Evolutionary conservation across 352 stramenopile genomes (phyloP).

Genomic region (Phytophthora boehmeriae): DNA sequence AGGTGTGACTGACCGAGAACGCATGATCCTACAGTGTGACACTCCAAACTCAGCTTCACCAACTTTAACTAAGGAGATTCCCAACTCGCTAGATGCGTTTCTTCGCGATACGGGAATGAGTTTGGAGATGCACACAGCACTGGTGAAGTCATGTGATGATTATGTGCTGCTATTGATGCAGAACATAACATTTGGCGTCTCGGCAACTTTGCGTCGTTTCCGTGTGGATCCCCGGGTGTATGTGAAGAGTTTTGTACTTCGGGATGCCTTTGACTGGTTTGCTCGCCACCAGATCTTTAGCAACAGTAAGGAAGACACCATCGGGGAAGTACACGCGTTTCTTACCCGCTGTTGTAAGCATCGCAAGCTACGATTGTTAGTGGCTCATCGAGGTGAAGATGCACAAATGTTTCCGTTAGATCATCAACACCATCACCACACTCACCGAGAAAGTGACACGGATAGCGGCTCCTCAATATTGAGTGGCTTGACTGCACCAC

Average conservation of each 20-base stretch:
- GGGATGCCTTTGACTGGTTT: conserved; percentile 78
- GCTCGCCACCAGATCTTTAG: conserved; percentile 49
- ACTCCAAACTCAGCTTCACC: neutral
- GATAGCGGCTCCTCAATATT: conserved; percentile 3
- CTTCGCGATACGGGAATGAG: conserved; percentile 58
- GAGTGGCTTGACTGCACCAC: conserved; percentile 14
- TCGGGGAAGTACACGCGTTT: conserved; percentile 50
- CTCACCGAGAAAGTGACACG: conserved; percentile 10
- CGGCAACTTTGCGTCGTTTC: conserved; percentile 58
- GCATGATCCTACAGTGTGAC: neutral
- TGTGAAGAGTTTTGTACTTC: conserved; percentile 73
- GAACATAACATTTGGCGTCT: conserved; percentile 52
- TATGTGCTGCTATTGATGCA: conserved; percentile 79
- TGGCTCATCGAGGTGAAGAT: conserved; percentile 60
- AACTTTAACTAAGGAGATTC: conserved; percentile 6
- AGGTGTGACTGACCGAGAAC: conserved; percentile 1
- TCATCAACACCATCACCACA: conserved; percentile 11
- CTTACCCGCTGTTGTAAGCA: conserved; percentile 79
- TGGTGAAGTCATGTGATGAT: conserved; percentile 69
- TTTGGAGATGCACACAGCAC: conserved; percentile 43
- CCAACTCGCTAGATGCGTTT: conserved; percentile 38
- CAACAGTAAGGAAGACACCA: conserved; percentile 24
- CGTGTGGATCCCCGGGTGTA: conserved; percentile 76
- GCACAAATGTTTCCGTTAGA: conserved; percentile 54
- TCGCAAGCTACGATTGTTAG: conserved; percentile 69